These are phyloP conservation scores for Kernera saxatilis DNA, from an alignment of 345 rosid genomes.

Conservation along the genomic window DNA sequence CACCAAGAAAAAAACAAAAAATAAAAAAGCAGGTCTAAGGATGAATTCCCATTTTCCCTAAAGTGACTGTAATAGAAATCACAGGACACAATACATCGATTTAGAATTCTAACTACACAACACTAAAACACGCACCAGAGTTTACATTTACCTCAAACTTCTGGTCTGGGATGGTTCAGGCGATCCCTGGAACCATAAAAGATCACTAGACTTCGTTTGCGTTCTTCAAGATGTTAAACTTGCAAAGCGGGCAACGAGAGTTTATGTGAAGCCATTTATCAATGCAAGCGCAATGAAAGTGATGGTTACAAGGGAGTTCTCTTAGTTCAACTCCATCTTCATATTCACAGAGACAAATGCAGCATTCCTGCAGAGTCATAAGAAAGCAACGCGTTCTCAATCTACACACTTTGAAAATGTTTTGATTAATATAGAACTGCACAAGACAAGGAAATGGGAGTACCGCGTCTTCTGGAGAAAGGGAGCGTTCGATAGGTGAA, in stretches of 20 bases:
- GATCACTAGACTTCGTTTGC: slow-evolving; percentile 55
- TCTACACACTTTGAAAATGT: neutral
- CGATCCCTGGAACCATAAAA: neutral
- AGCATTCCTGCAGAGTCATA: slow-evolving; percentile 63
- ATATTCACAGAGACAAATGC: slow-evolving; percentile 88
- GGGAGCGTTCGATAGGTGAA: slow-evolving; percentile 58
- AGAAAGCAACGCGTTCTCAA: neutral
- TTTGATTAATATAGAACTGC: neutral
- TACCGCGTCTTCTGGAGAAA: slow-evolving; percentile 78
- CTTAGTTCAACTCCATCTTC: slow-evolving; percentile 90
- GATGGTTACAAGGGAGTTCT: slow-evolving; percentile 93
- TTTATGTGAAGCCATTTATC: slow-evolving; percentile 93
- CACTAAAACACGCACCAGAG: slow-evolving; percentile 8
- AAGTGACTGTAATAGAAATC: neutral
- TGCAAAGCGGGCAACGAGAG: slow-evolving; percentile 95
- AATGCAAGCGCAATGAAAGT: slow-evolving; percentile 84
- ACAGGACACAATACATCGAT: neutral
- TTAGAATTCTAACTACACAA: slow-evolving; percentile 12
- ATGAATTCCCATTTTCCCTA: neutral
- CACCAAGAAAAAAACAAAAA: neutral
- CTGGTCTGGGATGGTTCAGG: neutral
- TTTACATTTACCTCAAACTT: slow-evolving; percentile 16
- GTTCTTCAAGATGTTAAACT: slow-evolving; percentile 79
- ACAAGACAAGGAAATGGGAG: neutral
- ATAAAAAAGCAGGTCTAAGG: neutral